phyloP scores from a whole-genome alignment of 1,284 basidiomycete species.

The Papiliotrema laurentii region DNA sequence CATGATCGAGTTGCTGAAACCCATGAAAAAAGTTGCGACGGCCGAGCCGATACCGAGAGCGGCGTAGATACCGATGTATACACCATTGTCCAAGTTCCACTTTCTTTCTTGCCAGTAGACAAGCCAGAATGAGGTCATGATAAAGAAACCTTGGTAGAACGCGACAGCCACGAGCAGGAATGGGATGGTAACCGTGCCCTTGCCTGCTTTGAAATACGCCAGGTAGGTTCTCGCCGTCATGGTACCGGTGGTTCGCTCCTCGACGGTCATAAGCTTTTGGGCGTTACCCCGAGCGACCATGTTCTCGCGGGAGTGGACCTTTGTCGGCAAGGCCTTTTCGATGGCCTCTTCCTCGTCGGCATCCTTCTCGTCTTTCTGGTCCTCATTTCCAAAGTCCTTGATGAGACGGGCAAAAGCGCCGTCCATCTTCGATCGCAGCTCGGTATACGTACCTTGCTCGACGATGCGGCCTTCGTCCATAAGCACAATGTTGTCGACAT shows the following conservation, averaged over 20 bases:
- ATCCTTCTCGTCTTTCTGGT: conserved; percentile 47
- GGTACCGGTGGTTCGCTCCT: conserved; percentile 46
- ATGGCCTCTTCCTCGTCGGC: conserved; percentile 45
- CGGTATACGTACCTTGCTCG: conserved; percentile 69
- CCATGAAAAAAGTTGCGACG: conserved; percentile 53
- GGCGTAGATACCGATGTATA: conserved; percentile 57
- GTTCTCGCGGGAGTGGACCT: conserved; percentile 36
- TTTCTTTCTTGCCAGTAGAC: conserved; percentile 70
- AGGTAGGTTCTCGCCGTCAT: conserved; percentile 42
- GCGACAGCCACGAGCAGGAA: conserved; percentile 46
- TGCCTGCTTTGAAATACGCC: conserved; percentile 52
- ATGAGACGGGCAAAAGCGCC: conserved; percentile 71
- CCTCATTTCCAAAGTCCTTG: conserved; percentile 60
- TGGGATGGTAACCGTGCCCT: conserved; percentile 51
- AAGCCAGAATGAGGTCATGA: conserved; percentile 52
- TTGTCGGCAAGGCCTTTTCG: conserved; percentile 44
- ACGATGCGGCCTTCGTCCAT: conserved; percentile 64
- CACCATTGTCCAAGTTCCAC: conserved; percentile 36
- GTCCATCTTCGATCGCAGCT: conserved; percentile 57
- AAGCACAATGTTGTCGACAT: conserved; percentile 50
- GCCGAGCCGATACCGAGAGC: conserved; percentile 53
- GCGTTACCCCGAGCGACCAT: conserved; percentile 40
- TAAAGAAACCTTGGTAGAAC: conserved; percentile 40
- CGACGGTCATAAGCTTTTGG: conserved; percentile 50
- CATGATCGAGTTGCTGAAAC: conserved; percentile 50